phyloP scores from a whole-genome alignment of 345 rosid genomes.

The Eucalyptus cloeziana region DNA sequence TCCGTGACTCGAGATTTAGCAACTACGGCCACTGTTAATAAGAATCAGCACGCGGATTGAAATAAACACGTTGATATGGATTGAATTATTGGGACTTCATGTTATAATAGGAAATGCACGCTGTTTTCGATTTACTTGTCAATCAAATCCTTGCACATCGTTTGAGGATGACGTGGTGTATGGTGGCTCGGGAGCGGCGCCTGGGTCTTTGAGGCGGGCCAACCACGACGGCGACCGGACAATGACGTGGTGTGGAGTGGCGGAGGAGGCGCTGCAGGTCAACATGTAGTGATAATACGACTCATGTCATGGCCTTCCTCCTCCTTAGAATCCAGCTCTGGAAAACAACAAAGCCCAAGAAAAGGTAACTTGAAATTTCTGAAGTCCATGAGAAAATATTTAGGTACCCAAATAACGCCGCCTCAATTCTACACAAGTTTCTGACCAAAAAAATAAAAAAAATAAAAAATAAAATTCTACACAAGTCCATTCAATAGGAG shows the following conservation, averaged over 20 bases:
- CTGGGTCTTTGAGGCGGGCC: background rate
- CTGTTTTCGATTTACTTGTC: background rate
- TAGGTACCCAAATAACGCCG: no score
- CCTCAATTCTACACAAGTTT: no score
- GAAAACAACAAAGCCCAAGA: no score
- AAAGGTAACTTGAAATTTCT: no score
- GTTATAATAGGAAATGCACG: background rate
- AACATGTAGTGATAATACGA: background rate
- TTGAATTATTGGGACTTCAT: background rate
- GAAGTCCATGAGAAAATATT: no score
- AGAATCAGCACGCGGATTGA: background rate
- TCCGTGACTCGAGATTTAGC: background rate
- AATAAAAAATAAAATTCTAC: no score
- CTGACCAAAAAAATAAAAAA: no score
- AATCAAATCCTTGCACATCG: background rate
- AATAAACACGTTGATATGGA: background rate
- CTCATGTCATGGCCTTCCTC: no score
- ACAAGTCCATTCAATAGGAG: no score
- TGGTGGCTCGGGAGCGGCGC: background rate
- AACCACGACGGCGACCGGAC: background rate
- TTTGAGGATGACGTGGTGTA: background rate
- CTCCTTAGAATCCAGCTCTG: no score
- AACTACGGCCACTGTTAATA: background rate
- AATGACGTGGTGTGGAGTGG: background rate
- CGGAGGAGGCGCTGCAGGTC: background rate